A percentile compares a stretch with the other conserved stretches of the same genome.
Evolutionary conservation across 75 land plant genomes (phyloP).

Genomic region (Picea sitchensis): DNA sequence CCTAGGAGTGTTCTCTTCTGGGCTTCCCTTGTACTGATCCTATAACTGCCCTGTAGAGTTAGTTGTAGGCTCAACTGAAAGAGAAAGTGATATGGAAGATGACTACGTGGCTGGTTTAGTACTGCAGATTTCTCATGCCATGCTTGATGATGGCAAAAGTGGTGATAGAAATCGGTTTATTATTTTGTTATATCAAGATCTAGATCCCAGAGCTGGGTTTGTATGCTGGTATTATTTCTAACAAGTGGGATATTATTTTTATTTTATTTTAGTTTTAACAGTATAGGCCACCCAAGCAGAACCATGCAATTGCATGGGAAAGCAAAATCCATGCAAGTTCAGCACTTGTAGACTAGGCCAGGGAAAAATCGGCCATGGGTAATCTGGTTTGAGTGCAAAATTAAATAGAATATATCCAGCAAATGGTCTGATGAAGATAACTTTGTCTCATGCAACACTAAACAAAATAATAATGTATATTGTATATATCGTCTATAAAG

Average conservation of each 20-base stretch:
- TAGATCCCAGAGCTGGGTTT: not conserved
- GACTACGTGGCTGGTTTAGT: slow-evolving; percentile 45
- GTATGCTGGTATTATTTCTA: not conserved
- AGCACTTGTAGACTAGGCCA: slow-evolving; percentile 7
- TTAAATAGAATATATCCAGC: slow-evolving; percentile 2
- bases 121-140: slow-evolving; percentile 42
- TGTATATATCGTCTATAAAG: too few species aligned
- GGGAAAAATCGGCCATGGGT: slow-evolving; percentile 8
- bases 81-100: slow-evolving; percentile 55
- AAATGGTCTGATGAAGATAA: too few species aligned
- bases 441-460: too few species aligned
- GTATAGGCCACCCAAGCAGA: slow-evolving; percentile 23
- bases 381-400: not conserved
- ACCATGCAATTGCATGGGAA: slow-evolving; percentile 10
- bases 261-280: slow-evolving; percentile 20
- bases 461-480: too few species aligned
- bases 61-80: slow-evolving; percentile 32
- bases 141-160: slow-evolving; percentile 21
- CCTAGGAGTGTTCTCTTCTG: slow-evolving; percentile 12
- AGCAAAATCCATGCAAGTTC: not conserved
- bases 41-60: slow-evolving; percentile 31
- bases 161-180: not conserved
- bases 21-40: not conserved
- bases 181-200: not conserved
- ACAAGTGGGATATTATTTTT: slow-evolving; percentile 4